phyloP scores from a whole-genome alignment of 805 yeast genomes.

The Ogataea naganishii region DNA sequence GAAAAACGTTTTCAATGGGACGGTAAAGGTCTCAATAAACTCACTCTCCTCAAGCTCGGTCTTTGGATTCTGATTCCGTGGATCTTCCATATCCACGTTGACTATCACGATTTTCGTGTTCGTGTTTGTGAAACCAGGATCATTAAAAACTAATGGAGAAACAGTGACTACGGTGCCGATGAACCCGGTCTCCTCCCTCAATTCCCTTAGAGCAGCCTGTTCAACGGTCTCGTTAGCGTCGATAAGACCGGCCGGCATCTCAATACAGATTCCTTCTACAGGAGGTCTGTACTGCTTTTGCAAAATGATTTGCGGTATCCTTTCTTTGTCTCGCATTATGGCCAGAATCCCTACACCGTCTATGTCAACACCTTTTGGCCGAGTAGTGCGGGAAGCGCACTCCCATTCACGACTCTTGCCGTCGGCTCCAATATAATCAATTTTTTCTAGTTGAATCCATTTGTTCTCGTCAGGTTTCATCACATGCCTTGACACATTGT shows the following conservation, averaged over 20 bases:
- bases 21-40: conserved; percentile 80
- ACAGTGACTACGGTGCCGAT: conserved; percentile 45
- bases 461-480: conserved; percentile 37
- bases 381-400: conserved; percentile 73
- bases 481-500: background rate
- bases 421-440: conserved; percentile 63
- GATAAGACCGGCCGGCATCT: conserved; percentile 90
- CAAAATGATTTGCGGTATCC: conserved; percentile 43
- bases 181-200: conserved; percentile 90
- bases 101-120: conserved; percentile 74
- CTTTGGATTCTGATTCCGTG: conserved; percentile 58
- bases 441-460: conserved; percentile 61
- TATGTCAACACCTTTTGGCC: conserved; percentile 49
- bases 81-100: conserved; percentile 60
- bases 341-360: conserved; percentile 94
- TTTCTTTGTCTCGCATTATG: conserved; percentile 40
- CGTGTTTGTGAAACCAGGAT: conserved; percentile 78
- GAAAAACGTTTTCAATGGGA: conserved; percentile 54
- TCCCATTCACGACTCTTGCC: conserved; percentile 82
- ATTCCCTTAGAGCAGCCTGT: conserved; percentile 77
- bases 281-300: conserved; percentile 95
- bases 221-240: conserved; percentile 77
- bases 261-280: conserved; percentile 78
- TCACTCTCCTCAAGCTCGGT: conserved; percentile 84
- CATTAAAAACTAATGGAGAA: conserved; percentile 31